Percentiles rank a stretch among this genome's conserved stretches.
These are phyloP conservation scores for Rhytidiadelphus loreus DNA, from an alignment of 225 moss, liverwort and hornwort species.

Conservation along the genomic window DNA sequence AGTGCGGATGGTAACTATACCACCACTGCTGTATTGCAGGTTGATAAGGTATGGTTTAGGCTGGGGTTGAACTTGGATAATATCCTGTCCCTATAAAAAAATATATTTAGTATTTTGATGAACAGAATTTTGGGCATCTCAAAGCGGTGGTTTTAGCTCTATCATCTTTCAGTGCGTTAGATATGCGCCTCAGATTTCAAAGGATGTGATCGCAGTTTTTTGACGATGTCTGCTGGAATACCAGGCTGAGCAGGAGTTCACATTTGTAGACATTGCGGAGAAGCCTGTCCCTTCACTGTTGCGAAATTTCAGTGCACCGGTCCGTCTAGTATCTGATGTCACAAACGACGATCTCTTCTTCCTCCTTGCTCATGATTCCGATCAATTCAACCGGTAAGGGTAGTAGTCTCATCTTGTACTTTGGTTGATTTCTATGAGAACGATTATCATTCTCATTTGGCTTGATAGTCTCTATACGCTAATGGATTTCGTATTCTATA, in stretches of 20 bases:
- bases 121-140: not conserved
- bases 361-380: slow-evolving; percentile 85
- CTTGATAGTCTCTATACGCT: not conserved
- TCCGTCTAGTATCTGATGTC: slow-evolving; percentile 73
- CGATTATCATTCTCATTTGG: not conserved
- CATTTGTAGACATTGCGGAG: slow-evolving; percentile 52
- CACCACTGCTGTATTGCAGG: slow-evolving; percentile 66
- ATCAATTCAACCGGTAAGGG: slow-evolving; percentile 73
- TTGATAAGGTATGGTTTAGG: slow-evolving; percentile 46
- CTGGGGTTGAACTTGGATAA: not conserved
- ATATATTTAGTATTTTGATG: not conserved
- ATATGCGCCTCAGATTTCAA: not conserved
- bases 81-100: not conserved
- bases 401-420: not conserved
- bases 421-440: not conserved
- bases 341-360: slow-evolving; percentile 77
- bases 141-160: not conserved
- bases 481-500: not conserved
- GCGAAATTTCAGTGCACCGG: slow-evolving; percentile 90
- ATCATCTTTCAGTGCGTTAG: not conserved
- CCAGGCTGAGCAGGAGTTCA: slow-evolving; percentile 82
- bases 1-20: slow-evolving; percentile 55
- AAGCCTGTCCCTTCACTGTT: slow-evolving; percentile 81
- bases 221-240: not conserved
- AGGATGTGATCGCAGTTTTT: not conserved